Evolutionary conservation across 1,284 basidiomycete genomes (phyloP), one percentile per base, ranked within the genome.

Genomic region (Kalmanozyma brasiliensis): DNA sequence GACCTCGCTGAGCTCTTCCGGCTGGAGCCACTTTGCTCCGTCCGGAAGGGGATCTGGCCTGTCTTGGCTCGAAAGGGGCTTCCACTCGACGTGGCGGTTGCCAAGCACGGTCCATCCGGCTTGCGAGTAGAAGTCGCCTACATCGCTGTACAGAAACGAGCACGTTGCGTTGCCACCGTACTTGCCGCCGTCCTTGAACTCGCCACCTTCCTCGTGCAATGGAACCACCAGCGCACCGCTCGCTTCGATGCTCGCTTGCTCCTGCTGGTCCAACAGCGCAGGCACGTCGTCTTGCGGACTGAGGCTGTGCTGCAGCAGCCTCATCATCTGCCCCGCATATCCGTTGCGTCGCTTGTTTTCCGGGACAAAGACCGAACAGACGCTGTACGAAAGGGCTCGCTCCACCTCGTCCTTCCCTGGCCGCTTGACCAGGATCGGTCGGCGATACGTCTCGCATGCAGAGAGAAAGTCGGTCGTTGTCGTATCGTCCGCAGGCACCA

Each of bases 141-240:
- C 82, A 67, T 89, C 89, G 76, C 88, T 89, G 80, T 87, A 90
- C 6, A 90, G 82, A 10, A 85, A 85, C 2, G 87, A 88, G 67
- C 88, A 87, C 7, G 73, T 60, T 1, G 80, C 85, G 46, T 84
- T 73, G 8, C 82, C 76, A 17, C 69, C 62, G 19, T 79, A 76
- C 10, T 77, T 77, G 0, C 85, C 85, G 14, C 48, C 64, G 16
- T 59, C 55, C n/a, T 26, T 34, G 32, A 57, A 35, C 17, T 55
- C 52, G 3, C 38, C 52, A 16, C 52, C 45, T 8, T 40, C 35
- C 16, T 41, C 46, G 11, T 41, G 36, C 37, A 58, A 29, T 20
- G 19, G 8, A 14, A 35, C 38, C 16, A 35, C 30, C 7, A 52
- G 14, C 17, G 53, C 53, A 16, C 22, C 17, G 26, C 53, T 49